Base-by-base conservation (phyloP, 805 yeast species). In the Myxozyma melibiosi region DNA sequence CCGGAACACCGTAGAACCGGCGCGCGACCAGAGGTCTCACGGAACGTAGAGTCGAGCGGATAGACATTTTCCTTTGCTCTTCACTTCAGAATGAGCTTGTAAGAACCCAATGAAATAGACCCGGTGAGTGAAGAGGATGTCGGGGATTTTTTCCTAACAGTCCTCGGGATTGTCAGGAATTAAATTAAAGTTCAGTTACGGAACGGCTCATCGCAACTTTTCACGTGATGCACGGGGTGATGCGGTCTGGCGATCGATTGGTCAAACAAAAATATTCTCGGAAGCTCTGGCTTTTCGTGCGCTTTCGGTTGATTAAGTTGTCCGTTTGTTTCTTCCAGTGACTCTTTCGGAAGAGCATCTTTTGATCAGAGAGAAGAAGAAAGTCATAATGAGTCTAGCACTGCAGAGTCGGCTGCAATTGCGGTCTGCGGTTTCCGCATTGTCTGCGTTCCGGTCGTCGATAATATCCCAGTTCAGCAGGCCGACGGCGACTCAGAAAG, bases 401-500 rank as follows among this genome's bases (percentile, higher is more conserved):
- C 18, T 41, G 7, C 16, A 42, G 13, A 16, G 24, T 4, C 28
- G 47, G 30, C 25, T 33, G 48, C 48, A 42, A 27, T 16, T 25
- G 40, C 42, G 48, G 18, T 37, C 42, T 30, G 43, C 43, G 14
- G 49, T 8, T 18, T 13, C 49, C 20, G 43, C 42, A n/a, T n/a
- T 47, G 37, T 33, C 34, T 4, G 24, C 25, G 31, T 41, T 45
- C 7, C 52, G 57, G 20, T 24, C 34, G 20, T 38, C 48, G 49
- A n/a, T 37, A 7, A 11, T 20, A 14, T 3, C 41, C 11, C 25
- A 31, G 22, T 28, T 41, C 20, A 34, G n/a, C 13, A 41, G 5
- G 14, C 25, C 56, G 35, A 22, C 33, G 13, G 45, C 28, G 2
- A 34, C 39, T 13, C 56, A 20, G 28, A 51, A 14, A 18, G 62